These are phyloP conservation scores for Dalbergia oliveri DNA, from an alignment of 306 rosid species.

Conservation along the genomic window DNA sequence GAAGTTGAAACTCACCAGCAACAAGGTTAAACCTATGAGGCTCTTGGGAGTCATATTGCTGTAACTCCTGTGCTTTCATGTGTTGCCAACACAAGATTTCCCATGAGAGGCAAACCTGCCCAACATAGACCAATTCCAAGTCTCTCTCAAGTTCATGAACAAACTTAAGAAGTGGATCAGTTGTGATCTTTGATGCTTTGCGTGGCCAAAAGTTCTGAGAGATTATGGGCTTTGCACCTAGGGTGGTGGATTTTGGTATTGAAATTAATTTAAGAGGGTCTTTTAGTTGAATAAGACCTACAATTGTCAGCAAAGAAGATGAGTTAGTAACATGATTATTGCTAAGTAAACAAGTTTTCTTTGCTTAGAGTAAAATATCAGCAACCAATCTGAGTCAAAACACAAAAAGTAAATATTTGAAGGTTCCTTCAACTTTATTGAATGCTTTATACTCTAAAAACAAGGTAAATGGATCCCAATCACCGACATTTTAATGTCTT, in stretches of 20 bases:
- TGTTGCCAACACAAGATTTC: slow-evolving; percentile 92
- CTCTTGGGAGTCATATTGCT: slow-evolving; percentile 54
- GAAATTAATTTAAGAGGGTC: slow-evolving; percentile 58
- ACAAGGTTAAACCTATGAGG: slow-evolving; percentile 60
- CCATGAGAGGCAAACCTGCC: slow-evolving; percentile 96
- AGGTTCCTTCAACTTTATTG: slow-evolving; percentile 50
- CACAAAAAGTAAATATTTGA: slow-evolving; percentile 31
- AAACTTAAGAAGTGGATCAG: slow-evolving; percentile 62
- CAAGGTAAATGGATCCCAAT: slow-evolving; percentile 28
- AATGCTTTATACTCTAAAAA: slow-evolving; percentile 36
- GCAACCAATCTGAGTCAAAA: slow-evolving; percentile 39
- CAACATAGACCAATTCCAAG: slow-evolving; percentile 89
- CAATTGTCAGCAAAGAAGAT: slow-evolving; percentile 41
- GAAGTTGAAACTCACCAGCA: slow-evolving; percentile 85
- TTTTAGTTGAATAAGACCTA: slow-evolving; percentile 82
- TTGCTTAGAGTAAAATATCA: slow-evolving; percentile 51
- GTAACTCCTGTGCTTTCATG: slow-evolving; percentile 67
- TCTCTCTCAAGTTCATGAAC: slow-evolving; percentile 72
- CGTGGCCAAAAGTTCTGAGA: slow-evolving; percentile 65
- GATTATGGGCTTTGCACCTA: slow-evolving; percentile 56
- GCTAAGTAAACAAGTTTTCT: slow-evolving; percentile 36
- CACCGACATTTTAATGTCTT: slow-evolving; percentile 35
- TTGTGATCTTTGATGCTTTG: slow-evolving; percentile 52
- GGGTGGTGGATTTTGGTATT: slow-evolving; percentile 52
- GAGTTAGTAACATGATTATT: slow-evolving; percentile 35